A percentile compares a stretch with the other conserved stretches of the same genome.
Evolutionary conservation across 306 rosid species (phyloP).

Genomic region (Prosopis cineraria): DNA sequence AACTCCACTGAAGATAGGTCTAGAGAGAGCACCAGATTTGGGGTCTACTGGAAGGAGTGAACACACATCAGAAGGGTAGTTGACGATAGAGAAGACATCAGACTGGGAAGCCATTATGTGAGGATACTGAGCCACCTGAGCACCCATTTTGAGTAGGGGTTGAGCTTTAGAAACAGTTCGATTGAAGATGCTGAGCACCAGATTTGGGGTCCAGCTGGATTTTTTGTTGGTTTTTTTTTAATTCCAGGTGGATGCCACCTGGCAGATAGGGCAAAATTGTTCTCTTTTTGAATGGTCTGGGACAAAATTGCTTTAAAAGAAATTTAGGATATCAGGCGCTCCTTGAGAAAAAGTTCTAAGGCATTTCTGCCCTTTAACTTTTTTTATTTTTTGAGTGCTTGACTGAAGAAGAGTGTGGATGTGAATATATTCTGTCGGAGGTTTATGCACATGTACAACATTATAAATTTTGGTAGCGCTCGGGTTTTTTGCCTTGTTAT

Average conservation of each 20-base stretch:
- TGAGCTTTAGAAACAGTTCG: slow-evolving; percentile 88
- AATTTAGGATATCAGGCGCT: too few relatives aligned
- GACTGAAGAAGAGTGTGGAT: neutral
- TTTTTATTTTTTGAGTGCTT: neutral
- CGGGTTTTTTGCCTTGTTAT: neutral
- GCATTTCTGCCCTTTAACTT: too few relatives aligned
- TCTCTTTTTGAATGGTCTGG: too few relatives aligned
- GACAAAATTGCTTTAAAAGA: too few relatives aligned
- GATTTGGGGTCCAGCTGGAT: too few relatives aligned
- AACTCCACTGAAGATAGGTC: slow-evolving; percentile 74
- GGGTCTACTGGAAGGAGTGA: slow-evolving; percentile 78
- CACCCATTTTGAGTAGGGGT: slow-evolving; percentile 79
- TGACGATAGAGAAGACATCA: slow-evolving; percentile 87
- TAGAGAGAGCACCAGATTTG: slow-evolving; percentile 71
- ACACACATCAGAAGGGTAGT: slow-evolving; percentile 93
- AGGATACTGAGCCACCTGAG: slow-evolving; percentile 63
- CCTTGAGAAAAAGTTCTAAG: too few relatives aligned
- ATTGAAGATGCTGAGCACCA: slow-evolving; percentile 89
- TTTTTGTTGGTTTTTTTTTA: too few relatives aligned
- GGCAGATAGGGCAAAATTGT: too few relatives aligned
- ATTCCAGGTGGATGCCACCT: too few relatives aligned
- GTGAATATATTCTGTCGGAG: neutral
- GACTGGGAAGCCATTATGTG: slow-evolving; percentile 68
- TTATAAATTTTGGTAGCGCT: neutral
- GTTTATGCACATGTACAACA: neutral